phyloP scores from a whole-genome alignment of 352 stramenopile genomes.

The Thalassiosira allenii region DNA sequence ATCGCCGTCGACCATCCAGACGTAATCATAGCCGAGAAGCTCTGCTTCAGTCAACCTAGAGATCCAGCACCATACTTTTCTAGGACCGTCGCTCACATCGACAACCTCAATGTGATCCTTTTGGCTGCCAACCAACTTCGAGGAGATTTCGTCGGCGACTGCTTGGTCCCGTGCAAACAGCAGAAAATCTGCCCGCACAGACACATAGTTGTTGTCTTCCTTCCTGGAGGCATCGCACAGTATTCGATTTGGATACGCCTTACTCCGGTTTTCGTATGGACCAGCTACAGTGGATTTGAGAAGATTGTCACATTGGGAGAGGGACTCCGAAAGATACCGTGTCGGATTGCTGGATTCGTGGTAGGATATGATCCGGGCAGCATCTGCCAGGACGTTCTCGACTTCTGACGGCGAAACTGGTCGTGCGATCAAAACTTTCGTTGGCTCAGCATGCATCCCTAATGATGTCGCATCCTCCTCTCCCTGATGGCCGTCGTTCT shows the following conservation, averaged over 20 bases:
- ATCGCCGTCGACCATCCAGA: conserved; percentile 23
- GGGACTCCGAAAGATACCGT: background rate
- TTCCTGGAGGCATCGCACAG: background rate
- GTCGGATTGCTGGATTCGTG: background rate
- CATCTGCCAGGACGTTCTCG: background rate
- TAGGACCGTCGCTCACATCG: background rate
- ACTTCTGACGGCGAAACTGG: conserved; percentile 8
- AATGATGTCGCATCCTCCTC: too few species aligned
- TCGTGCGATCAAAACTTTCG: conserved; percentile 6
- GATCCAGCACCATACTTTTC: conserved; percentile 17
- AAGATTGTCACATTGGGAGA: background rate
- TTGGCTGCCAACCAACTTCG: background rate
- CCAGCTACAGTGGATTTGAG: too few species aligned
- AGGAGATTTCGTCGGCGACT: background rate
- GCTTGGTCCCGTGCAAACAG: conserved; percentile 12
- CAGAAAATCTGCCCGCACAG: conserved; percentile 5
- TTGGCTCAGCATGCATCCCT: too few species aligned
- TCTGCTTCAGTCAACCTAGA: background rate
- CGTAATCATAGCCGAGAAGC: conserved; percentile 20
- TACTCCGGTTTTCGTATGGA: conserved; percentile 7
- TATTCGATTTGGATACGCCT: conserved; percentile 13
- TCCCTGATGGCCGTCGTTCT: too few species aligned
- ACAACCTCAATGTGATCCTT: background rate
- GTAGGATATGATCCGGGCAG: background rate
- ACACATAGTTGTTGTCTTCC: conserved; percentile 1